Evolutionary conservation across 176 grass and related monocot species (phyloP).

Genomic region (Neostapfia colusana): DNA sequence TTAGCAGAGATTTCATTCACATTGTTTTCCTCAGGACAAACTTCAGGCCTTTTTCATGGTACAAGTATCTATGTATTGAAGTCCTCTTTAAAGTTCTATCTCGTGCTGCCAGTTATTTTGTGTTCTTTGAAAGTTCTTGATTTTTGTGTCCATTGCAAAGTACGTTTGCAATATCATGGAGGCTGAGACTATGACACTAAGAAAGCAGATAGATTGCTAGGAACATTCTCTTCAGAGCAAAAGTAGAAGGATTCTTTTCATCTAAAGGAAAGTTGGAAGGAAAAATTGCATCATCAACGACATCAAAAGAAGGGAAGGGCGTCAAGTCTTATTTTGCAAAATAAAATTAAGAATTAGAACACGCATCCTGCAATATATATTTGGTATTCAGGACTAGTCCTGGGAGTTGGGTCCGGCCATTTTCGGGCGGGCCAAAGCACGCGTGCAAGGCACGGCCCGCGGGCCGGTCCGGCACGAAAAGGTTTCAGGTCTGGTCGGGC

Average conservation of each 20-base stretch:
- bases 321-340: not conserved
- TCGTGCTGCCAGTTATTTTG: conserved; percentile 44
- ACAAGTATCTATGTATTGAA: too few species aligned
- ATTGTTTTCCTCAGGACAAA: not conserved
- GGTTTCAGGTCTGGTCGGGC: too few species aligned
- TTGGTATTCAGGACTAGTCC: not conserved
- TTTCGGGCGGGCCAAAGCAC: conserved; percentile 28
- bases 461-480: too few species aligned
- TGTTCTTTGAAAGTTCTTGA: not conserved
- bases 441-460: not conserved
- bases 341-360: not conserved
- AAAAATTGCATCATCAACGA: not conserved
- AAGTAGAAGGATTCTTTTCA: not conserved
- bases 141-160: conserved; percentile 25
- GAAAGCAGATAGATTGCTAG: not conserved
- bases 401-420: not conserved
- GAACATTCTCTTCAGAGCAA: conserved; percentile 4
- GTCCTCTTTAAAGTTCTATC: not conserved
- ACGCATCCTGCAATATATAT: not conserved
- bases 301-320: not conserved
- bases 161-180: not conserved
- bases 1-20: not conserved
- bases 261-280: too few species aligned
- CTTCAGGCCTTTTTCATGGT: not conserved
- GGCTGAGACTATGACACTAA: not conserved